Base-by-base conservation (phyloP, 1,284 basidiomycete genomes). In the Lentinus polychrous region DNA sequence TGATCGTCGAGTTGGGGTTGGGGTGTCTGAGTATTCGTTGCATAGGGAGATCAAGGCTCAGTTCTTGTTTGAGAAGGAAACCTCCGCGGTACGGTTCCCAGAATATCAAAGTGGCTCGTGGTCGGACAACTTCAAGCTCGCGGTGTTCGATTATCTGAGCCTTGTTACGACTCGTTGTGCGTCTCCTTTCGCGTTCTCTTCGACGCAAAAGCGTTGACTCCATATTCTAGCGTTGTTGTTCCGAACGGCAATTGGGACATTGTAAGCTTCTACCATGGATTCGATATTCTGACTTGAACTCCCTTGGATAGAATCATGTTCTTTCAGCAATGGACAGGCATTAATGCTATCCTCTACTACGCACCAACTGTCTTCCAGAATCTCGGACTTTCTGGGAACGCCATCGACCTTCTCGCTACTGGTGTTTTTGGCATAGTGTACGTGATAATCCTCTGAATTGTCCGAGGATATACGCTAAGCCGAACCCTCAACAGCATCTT, bases 21-120 rank as follows among this genome's bases (percentile, higher is more conserved):
- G 24, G 43, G n/a, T 43, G 10, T 4, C 10, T 27, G 27, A 4
- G 10, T 27, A 27, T 27, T n/a, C 27, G 6, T 17, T 5, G 11
- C 14, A 12, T 43, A 83, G 81, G 49, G 86, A 90, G 60, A 85
- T 92, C 65, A 83, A 83, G 54, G 86, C 86, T 0, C 85, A 91
- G 60, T 72, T 81, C 58, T 58, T 86, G 2, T 88, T 89, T 54
- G 85, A 89, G 62, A 72, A 78, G 55, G 85, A 89, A 61, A 75
- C 69, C 0, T 72, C 72, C 1, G 71, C 70, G 43, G 57, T 69
- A 27, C 75, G 73, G 49, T 83, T 77, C 67, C 84, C 85, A 3
- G 64, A 81, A 42, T 79, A 74, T 52, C 83, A 86, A 62, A 81
- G 84, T 61, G 79, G 76, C 14, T 70, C 72, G 3, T 76, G 70